Percentiles rank a stretch among this genome's conserved stretches.
phyloP scores from a whole-genome alignment of 2,329 filamentous ascomycete genomes.

The Rutstroemia sydowiana region DNA sequence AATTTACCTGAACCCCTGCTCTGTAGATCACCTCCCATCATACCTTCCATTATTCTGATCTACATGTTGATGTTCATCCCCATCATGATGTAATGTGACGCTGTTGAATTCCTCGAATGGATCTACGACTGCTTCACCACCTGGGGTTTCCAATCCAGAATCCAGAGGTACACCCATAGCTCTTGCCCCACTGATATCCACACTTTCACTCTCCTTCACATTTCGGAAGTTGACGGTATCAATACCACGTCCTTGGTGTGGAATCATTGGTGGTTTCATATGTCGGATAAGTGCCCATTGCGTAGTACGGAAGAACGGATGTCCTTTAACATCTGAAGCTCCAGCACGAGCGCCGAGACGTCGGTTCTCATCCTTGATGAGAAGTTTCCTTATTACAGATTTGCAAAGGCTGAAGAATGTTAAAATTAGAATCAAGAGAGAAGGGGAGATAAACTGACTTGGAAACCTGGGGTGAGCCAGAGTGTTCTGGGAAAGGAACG shows the following conservation, averaged over 20 bases:
- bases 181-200: slow-evolving; percentile 64
- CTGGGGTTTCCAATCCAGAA: slow-evolving; percentile 77
- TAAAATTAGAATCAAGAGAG: slow-evolving; percentile 18
- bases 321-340: slow-evolving; percentile 91
- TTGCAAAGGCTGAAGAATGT: slow-evolving; percentile 71
- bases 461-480: slow-evolving; percentile 75
- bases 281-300: slow-evolving; percentile 96
- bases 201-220: slow-evolving; percentile 93
- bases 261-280: slow-evolving; percentile 96
- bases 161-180: slow-evolving; percentile 69
- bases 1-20: too few relatives aligned
- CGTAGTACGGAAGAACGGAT: slow-evolving; percentile 92
- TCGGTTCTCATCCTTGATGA: slow-evolving; percentile 96
- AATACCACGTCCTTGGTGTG: slow-evolving; percentile 79
- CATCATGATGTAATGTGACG: slow-evolving; percentile 93
- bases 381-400: slow-evolving; percentile 86
- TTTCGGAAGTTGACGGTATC: slow-evolving; percentile 97
- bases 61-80: slow-evolving; percentile 52
- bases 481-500: slow-evolving; percentile 88
- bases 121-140: slow-evolving; percentile 66
- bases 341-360: slow-evolving; percentile 89
- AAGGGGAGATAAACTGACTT: slow-evolving; percentile 56
- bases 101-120: slow-evolving; percentile 99
- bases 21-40: slow-evolving; percentile 13
- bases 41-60: slow-evolving; percentile 28